Conservation (phyloP, 2,329 filamentous ascomycete species). For the Cytospora leucostoma region DNA sequence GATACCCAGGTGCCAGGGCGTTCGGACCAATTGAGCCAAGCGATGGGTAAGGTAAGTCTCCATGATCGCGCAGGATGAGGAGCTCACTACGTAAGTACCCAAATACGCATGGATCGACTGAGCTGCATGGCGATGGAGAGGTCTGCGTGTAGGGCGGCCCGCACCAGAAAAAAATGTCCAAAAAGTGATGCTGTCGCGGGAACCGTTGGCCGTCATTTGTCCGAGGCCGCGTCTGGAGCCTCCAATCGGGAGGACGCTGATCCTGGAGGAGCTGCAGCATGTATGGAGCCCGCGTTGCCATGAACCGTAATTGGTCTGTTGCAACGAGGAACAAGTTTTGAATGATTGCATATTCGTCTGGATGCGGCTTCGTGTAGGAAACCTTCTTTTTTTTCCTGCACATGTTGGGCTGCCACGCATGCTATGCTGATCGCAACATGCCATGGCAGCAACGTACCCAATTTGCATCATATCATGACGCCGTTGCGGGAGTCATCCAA, state of each 20-base stretch:
- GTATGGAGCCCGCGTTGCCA: conserved; percentile 8
- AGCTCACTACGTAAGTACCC: conserved; percentile 8
- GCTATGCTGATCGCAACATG: conserved; percentile 12
- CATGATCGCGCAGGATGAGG: conserved; percentile 17
- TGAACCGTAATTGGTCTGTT: conserved; percentile 3
- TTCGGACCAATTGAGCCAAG: conserved; percentile 9
- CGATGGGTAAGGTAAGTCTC: conserved; percentile 22
- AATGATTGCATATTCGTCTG: neutral
- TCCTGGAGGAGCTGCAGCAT: neutral
- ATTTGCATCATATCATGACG: conserved; percentile 15
- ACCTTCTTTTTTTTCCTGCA: conserved; percentile 13
- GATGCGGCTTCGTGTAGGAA: conserved; percentile 2
- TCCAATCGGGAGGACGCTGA: conserved; percentile 12
- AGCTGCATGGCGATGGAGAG: neutral
- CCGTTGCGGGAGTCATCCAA: conserved; percentile 11
- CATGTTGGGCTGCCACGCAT: conserved; percentile 21
- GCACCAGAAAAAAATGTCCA: neutral
- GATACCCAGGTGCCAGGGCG: conserved; percentile 1
- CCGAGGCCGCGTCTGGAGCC: conserved; percentile 2
- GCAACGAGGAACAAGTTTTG: neutral
- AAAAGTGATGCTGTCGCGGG: conserved; percentile 17
- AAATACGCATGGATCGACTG: neutral
- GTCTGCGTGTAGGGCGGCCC: neutral
- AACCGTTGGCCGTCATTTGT: conserved; percentile 4
- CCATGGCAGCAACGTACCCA: conserved; percentile 5